Percentiles rank a stretch among this genome's conserved stretches.
phyloP scores from a whole-genome alignment of 371 early-diverging fungal genomes.

The Dinochytrium kinnereticum region DNA sequence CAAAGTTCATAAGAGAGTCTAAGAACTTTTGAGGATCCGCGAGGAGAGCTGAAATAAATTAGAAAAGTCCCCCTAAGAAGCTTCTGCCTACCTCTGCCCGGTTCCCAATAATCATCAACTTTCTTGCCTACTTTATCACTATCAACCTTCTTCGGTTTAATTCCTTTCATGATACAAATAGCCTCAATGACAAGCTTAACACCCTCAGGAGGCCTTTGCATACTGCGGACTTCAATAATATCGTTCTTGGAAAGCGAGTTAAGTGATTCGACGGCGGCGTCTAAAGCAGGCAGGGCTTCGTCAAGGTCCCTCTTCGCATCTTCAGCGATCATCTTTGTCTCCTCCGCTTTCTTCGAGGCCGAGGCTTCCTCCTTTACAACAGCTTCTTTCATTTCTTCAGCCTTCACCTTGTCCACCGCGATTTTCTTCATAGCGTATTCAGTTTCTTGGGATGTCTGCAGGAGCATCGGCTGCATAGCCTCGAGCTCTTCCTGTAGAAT shows the following conservation, averaged over 20 bases:
- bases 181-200: constrained; percentile 70
- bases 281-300: constrained; percentile 66
- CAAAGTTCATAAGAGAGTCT: constrained; percentile 63
- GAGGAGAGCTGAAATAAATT: constrained; percentile 34
- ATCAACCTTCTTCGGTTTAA: constrained; percentile 66
- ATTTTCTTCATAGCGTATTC: constrained; percentile 66
- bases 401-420: constrained; percentile 62
- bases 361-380: constrained; percentile 56
- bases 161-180: constrained; percentile 65
- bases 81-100: constrained; percentile 47
- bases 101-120: constrained; percentile 68
- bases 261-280: constrained; percentile 63
- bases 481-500: constrained; percentile 64
- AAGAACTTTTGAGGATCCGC: constrained; percentile 65
- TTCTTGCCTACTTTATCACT: constrained; percentile 66
- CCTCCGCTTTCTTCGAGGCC: constrained; percentile 64
- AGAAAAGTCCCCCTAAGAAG: too few species aligned
- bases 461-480: constrained; percentile 65
- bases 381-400: constrained; percentile 60
- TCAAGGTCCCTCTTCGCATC: constrained; percentile 67
- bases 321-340: constrained; percentile 64
- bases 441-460: constrained; percentile 64
- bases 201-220: constrained; percentile 72
- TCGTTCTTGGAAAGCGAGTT: constrained; percentile 65
- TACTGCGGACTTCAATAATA: constrained; percentile 69